Percentiles rank a stretch among this genome's conserved stretches.
Evolutionary conservation across 306 rosid species (phyloP).

Genomic region (Cucumis melo): DNA sequence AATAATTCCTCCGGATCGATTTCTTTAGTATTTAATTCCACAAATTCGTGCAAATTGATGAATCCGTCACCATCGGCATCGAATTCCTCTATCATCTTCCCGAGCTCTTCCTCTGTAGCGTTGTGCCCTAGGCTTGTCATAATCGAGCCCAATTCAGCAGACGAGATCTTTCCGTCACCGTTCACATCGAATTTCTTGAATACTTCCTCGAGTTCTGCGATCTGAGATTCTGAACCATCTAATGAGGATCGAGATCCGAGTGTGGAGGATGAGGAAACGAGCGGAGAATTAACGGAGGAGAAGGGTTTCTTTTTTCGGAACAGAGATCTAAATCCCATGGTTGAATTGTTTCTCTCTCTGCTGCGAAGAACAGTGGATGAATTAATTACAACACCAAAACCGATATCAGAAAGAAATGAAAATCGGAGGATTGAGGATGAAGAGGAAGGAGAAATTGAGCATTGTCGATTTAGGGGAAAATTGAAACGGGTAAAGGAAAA

Average conservation of each 20-base stretch:
- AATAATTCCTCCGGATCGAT: constrained; percentile 52
- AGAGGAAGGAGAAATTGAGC: not conserved
- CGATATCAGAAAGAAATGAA: not conserved
- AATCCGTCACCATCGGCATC: constrained; percentile 80
- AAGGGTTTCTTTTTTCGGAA: not conserved
- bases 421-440: not conserved
- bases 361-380: not conserved
- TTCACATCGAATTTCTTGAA: constrained; percentile 74
- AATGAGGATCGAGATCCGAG: constrained; percentile 18
- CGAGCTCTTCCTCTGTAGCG: constrained; percentile 43
- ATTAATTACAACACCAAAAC: not conserved
- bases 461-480: not conserved
- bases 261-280: not conserved
- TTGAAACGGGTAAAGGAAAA: not conserved
- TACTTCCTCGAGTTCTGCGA: constrained; percentile 47
- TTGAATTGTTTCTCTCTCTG: not conserved
- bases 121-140: constrained; percentile 52
- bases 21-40: constrained; percentile 67
- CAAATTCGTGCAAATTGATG: constrained; percentile 56
- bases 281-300: not conserved
- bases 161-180: constrained; percentile 76
- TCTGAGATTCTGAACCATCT: constrained; percentile 10
- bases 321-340: not conserved
- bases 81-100: constrained; percentile 49
- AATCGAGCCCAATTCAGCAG: constrained; percentile 66